phyloP scores from a whole-genome alignment of 1,284 basidiomycete genomes.

The Cryptococcus sp. region DNA sequence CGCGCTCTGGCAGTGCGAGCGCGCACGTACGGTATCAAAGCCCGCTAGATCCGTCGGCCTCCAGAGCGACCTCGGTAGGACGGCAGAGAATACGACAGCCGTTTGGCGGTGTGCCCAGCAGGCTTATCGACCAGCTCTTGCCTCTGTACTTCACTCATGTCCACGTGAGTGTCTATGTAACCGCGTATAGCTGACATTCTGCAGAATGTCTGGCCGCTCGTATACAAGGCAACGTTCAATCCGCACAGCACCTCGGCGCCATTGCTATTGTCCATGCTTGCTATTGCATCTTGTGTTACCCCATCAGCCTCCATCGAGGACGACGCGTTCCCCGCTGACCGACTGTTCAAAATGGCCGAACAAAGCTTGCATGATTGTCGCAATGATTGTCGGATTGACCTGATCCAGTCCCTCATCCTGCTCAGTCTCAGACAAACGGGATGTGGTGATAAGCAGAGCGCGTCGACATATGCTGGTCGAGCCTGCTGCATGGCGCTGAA shows the following conservation, averaged over 20 bases:
- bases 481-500: constrained; percentile 54
- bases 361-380: constrained; percentile 32
- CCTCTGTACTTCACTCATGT: constrained; percentile 47
- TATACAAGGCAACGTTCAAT: constrained; percentile 50
- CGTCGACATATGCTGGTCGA: constrained; percentile 51
- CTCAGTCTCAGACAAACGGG: constrained; percentile 55
- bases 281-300: constrained; percentile 44
- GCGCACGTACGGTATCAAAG: not conserved
- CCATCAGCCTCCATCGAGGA: constrained; percentile 19
- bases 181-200: not conserved
- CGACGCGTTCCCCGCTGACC: constrained; percentile 66
- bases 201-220: constrained; percentile 52
- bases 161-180: constrained; percentile 26
- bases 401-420: constrained; percentile 51
- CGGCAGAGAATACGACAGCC: constrained; percentile 5
- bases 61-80: constrained; percentile 4
- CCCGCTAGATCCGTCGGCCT: not conserved
- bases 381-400: constrained; percentile 38
- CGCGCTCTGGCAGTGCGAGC: not conserved
- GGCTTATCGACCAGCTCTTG: constrained; percentile 40
- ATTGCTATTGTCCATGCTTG: constrained; percentile 46
- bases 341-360: constrained; percentile 55
- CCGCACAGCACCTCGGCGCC: constrained; percentile 34
- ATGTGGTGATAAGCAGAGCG: constrained; percentile 52
- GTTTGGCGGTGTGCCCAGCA: constrained; percentile 29